A percentile compares a stretch with the other conserved stretches of the same genome.
These are phyloP conservation scores for Pythium brassicae DNA, from an alignment of 352 stramenopile genomes.

Conservation along the genomic window DNA sequence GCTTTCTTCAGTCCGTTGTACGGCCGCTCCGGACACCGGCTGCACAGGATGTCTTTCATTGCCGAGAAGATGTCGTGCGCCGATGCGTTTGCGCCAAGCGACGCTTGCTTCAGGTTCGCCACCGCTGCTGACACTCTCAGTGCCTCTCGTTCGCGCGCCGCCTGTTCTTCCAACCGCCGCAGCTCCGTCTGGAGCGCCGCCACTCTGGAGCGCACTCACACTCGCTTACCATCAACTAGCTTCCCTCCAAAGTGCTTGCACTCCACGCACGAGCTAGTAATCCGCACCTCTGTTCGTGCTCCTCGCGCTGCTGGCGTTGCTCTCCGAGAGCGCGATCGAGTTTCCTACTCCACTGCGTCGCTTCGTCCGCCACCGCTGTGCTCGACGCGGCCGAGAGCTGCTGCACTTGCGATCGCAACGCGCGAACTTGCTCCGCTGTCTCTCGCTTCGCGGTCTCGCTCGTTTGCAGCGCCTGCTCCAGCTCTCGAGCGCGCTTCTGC, in stretches of 20 bases:
- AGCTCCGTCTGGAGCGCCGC: conserved; percentile 24
- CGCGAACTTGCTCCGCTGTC: conserved; percentile 44
- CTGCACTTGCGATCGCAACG: conserved; percentile 43
- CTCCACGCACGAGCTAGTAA: too few species aligned
- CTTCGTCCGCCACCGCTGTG: conserved; percentile 23
- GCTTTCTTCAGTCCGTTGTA: conserved; percentile 84
- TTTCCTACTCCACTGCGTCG: conserved; percentile 46
- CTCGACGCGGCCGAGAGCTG: conserved; percentile 17
- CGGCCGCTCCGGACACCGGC: conserved; percentile 48
- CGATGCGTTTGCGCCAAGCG: conserved; percentile 37
- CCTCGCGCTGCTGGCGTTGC: conserved; percentile 34
- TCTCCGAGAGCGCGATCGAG: conserved; percentile 48
- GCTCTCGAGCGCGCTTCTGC: conserved; percentile 16
- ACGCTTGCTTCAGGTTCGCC: conserved; percentile 50
- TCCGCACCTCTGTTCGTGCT: conserved; percentile 34
- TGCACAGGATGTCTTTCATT: conserved; percentile 62
- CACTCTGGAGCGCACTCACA: conserved; percentile 14
- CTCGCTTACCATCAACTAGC: background rate
- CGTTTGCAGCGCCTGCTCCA: conserved; percentile 19
- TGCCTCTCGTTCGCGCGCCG: conserved; percentile 12
- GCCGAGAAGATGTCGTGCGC: conserved; percentile 59
- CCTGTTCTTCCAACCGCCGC: conserved; percentile 19
- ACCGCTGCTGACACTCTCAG: conserved; percentile 5
- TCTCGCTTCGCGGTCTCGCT: conserved; percentile 37
- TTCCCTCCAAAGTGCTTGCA: background rate